Evolutionary conservation across 768 basidiomycete species (phyloP), one percentile per base, ranked within the genome.

Genomic region (Phlegmacium glaucopus): DNA sequence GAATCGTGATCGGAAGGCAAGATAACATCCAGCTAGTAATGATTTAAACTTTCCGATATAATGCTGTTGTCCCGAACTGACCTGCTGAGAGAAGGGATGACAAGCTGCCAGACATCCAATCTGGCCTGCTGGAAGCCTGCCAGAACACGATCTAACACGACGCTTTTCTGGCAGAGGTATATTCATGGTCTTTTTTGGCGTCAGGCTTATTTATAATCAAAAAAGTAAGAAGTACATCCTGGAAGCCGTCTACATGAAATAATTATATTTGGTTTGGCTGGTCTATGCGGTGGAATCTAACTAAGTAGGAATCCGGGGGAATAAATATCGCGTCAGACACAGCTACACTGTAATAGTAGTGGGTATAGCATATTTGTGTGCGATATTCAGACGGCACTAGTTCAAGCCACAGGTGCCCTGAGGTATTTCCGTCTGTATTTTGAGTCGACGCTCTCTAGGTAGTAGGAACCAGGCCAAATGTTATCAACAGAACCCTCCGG

Each of bases 381-480:
- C 26, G 44, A 36, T 30, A 44, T 44, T 25, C 22, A 26, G 28
- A 44, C 7, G 32, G 16, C 10, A 22, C 3, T 32, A 45, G 38
- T 42, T 68, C 55, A 73, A 49, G 67, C 72, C 15, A 67, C 30
- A 27, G 75, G 74, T 18, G 76, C 73, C 35, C 71, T 67, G 50
- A 75, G 69, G 70, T 99, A 99, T 67, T 87, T 92, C 63, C 96
- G 80, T 59, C 96, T 77, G 81, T 85, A 94, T 71, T 94, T 94
- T 59, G 76, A 72, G 70, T 98, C 96, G 59, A 95, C 85, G 62
- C 76, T 79, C 53, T 86, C 85, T 55, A 99, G 87, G 78, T 97
- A 98, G 75, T 87, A 98, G 15, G 87, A 75, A 38, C 94, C 94
- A 4, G 89, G 85, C 89, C 91, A 94, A 66, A 99, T 87, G 78